Evolutionary conservation across 805 yeast species (phyloP).

Genomic region (Phaffomyces opuntiae): DNA sequence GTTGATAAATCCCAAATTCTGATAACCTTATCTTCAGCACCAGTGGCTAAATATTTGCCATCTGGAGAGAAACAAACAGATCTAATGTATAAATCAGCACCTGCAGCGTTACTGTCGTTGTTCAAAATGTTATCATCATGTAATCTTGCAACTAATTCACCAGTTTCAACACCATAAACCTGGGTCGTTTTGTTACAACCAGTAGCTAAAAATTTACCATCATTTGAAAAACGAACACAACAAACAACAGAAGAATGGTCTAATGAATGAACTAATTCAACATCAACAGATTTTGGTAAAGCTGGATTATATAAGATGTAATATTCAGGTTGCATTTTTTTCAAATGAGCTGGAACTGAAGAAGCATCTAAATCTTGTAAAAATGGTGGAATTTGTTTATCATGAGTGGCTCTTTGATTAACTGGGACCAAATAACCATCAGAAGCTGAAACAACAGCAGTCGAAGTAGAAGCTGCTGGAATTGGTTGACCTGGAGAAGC

Average conservation of each 20-base stretch:
- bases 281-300: slow-evolving; percentile 67
- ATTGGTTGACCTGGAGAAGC: slow-evolving; percentile 19
- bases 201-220: slow-evolving; percentile 89
- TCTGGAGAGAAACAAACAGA: slow-evolving; percentile 97
- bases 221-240: slow-evolving; percentile 88
- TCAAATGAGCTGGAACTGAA: slow-evolving; percentile 66
- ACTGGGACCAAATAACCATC: slow-evolving; percentile 32
- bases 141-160: slow-evolving; percentile 79
- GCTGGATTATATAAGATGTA: slow-evolving; percentile 88
- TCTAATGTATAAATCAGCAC: slow-evolving; percentile 84
- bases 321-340: slow-evolving; percentile 79
- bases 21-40: slow-evolving; percentile 84
- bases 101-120: slow-evolving; percentile 31
- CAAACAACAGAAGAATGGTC: slow-evolving; percentile 95
- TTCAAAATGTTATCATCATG: slow-evolving; percentile 66
- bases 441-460: slow-evolving; percentile 16
- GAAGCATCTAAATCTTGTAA: slow-evolving; percentile 73
- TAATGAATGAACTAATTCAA: slow-evolving; percentile 81
- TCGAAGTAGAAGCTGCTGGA: slow-evolving; percentile 16
- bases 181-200: slow-evolving; percentile 96
- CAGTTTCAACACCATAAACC: slow-evolving; percentile 87
- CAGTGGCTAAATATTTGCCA: slow-evolving; percentile 88
- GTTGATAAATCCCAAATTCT: slow-evolving; percentile 94
- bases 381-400: slow-evolving; percentile 76
- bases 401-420: slow-evolving; percentile 39